Conservation (phyloP, 192 early-diverging fungal genomes). For the Coemansia reversa region DNA sequence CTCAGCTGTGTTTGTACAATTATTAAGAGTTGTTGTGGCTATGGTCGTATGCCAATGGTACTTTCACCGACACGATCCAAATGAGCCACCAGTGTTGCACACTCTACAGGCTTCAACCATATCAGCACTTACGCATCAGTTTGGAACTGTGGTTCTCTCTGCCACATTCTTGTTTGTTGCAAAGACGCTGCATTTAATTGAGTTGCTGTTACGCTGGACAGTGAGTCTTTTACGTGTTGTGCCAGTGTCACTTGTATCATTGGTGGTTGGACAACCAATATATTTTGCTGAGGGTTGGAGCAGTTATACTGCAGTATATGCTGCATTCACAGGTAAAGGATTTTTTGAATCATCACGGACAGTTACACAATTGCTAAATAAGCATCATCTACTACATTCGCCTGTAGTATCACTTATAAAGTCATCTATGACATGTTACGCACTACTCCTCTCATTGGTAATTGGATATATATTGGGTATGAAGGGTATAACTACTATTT, state of each 20-base stretch:
- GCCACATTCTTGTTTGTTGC: conserved; percentile 35
- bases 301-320: conserved; percentile 43
- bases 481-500: conserved; percentile 18
- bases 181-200: conserved; percentile 32
- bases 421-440: conserved; percentile 48
- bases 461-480: conserved; percentile 41
- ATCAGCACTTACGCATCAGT: conserved; percentile 38
- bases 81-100: conserved; percentile 39
- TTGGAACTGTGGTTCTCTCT: conserved; percentile 39
- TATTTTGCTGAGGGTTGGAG: conserved; percentile 37
- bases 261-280: conserved; percentile 30
- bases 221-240: conserved; percentile 34
- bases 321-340: conserved; percentile 42
- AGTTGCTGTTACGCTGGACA: conserved; percentile 33
- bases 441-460: conserved; percentile 37
- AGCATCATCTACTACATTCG: conserved; percentile 45
- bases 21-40: conserved; percentile 34
- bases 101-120: conserved; percentile 43
- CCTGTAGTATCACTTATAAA: conserved; percentile 46
- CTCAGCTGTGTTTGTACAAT: conserved; percentile 48
- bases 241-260: conserved; percentile 31
- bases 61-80: conserved; percentile 48
- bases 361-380: conserved; percentile 26
- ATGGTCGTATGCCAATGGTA: conserved; percentile 52
- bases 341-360: conserved; percentile 39